Percentiles rank a stretch among this genome's conserved stretches.
These are phyloP conservation scores for Cunninghamia lanceolata DNA, from an alignment of 75 land plant species.

Conservation along the genomic window DNA sequence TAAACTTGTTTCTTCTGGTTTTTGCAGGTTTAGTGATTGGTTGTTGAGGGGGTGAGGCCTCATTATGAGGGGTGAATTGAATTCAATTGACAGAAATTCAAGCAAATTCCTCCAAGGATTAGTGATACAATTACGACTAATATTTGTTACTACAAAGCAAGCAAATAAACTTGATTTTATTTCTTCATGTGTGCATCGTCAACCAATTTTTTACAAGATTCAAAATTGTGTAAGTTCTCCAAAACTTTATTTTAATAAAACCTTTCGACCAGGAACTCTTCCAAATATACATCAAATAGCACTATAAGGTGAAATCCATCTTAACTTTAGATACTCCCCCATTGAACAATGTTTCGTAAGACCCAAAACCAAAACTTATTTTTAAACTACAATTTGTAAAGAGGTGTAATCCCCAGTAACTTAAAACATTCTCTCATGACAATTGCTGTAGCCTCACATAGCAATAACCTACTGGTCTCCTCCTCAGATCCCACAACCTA, in stretches of 20 bases:
- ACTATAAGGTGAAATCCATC: background rate
- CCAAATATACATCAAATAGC: background rate
- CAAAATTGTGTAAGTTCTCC: background rate
- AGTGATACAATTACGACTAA: no score
- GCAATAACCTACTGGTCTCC: conserved; percentile 77
- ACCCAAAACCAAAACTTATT: background rate
- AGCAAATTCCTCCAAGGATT: no score
- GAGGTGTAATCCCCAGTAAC: conserved; percentile 86
- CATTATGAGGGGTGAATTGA: no score
- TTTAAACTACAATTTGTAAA: conserved; percentile 58
- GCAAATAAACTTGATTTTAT: no score
- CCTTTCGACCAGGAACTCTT: background rate
- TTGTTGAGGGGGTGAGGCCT: no score
- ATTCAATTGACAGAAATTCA: no score
- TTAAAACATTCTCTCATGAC: conserved; percentile 86
- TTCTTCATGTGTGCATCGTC: no score
- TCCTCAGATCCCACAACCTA: conserved; percentile 87
- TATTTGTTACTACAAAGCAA: no score
- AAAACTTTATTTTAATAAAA: background rate
- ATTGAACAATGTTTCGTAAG: background rate
- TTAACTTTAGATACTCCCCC: background rate
- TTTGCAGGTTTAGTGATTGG: no score
- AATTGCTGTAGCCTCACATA: conserved; percentile 86
- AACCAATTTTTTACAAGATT: background rate
- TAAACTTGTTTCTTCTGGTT: no score